Evolutionary conservation across 495 filamentous ascomycete genomes (phyloP), one percentile per base, ranked within the genome.

Genomic region (Penicillium psychrofluorescens): DNA sequence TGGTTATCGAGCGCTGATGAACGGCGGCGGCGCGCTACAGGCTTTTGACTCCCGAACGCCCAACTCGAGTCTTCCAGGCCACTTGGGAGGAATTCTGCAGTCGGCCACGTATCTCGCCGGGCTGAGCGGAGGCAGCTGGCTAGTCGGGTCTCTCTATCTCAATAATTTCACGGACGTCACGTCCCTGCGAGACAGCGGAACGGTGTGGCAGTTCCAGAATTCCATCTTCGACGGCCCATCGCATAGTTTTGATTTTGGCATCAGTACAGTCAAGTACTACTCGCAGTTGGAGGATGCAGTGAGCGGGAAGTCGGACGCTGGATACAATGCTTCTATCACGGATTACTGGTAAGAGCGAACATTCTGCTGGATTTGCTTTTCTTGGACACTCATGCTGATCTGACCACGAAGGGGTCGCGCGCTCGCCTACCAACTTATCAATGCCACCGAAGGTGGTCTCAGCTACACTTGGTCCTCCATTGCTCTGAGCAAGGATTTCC

Each of bases 381-480:
- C 14, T 29, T 14, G 7, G 16, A 12, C 9, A 10, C 2, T 7
- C 14, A 39, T 36, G 15, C 47, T 60, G 36, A 62, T 22, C 2
- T 32, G 36, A 14, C 14, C 27, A 27, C 35, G 27, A 35, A 72
- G 64, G 66, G 78, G 74, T 4, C 83, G 90, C 29, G 85, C 83
- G 10, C 71, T 97, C 14, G 81, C 83, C 22, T 90, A 81, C 53
- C 92, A 97, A 56, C 75, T 97, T 42, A 76, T 96, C 56, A 84
- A 91, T 59, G 85, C 73, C 22, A 71, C 72, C 11, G 64, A 88
- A 48, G 91, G 92, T 15, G 91, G 88, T 0, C 78, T 85, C 22
- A 73, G 71, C 6, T 88, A 86, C 53, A 96, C 92, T 11, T 96
- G 81, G 70, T 95, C 89, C 14, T 94, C 88, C 31, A 91, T 97